Evolutionary conservation across 1,284 basidiomycete species (phyloP), one percentile per base, ranked within the genome.

Genomic region (Irpex rosettiformis): DNA sequence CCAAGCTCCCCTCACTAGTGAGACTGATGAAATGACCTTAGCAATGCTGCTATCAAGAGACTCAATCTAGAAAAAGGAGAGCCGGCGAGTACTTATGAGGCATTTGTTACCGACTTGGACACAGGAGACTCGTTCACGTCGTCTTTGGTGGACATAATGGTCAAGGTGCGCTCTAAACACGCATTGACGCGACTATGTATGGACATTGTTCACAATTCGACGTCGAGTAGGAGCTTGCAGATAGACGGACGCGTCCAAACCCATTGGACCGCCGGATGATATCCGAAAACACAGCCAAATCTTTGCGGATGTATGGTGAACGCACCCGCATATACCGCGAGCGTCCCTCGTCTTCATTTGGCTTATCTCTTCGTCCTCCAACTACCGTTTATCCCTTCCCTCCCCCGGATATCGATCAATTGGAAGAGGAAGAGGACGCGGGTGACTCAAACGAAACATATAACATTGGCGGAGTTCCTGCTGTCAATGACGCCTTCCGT

Each of bases 111-210:
- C 63, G 84, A 88, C 29, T 74, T 91, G 45, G 86, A 89, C 66
- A 79, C 79, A 27, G 88, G 87, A 21, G 89, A 91, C 68, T 82
- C 86, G 1, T 90, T 91, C 70, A 89, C 88, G 0, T 79, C 86
- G 3, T 82, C 85, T 1, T 66, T 90, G 45, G 72, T 89, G 57
- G 88, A 90, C 61, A 79, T 88, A 37, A 76, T 91, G 48, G 88
- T 91, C 66, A 88, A 85, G 75, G 88, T 89, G 65, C 69, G 83
- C 62, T 4, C 24, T 43, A 24, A 28, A n/a, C 13, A 40, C 16
- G 22, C 27, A n/a, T 13, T 52, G n/a, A 29, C 28, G 28, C 24
- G 16, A 18, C 16, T 52, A 18, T 42, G 21, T 16, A 37, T 37
- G 22, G 22, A 49, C 16, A 29, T 56, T 28, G 58, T 8, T 37